Base-by-base conservation (phyloP, 768 basidiomycete species). In the Stropharia rugosoannulata region DNA sequence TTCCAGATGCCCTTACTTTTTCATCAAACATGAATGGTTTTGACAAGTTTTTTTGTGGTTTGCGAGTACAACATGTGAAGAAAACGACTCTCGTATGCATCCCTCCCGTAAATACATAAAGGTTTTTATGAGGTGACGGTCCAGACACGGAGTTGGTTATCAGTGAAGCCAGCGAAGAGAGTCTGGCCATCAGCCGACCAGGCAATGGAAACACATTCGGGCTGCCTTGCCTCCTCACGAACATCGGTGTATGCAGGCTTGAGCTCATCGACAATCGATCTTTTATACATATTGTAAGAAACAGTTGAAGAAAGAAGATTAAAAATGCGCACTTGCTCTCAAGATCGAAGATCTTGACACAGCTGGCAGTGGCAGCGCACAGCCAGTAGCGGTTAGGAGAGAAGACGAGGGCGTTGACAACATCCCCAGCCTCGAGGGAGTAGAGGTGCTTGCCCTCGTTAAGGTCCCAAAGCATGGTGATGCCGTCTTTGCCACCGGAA, bases 361-460 rank as follows among this genome's bases (percentile, higher is more conserved):
- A 94, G 72, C 88, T 93, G 60, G 93, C 85, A 61, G 97, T 98
- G 61, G 97, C 97, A 65, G 97, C 97, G 72, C 97, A 99, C 62
- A 99, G 80, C 97, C 97, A 99, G 90, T 99, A 99, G 56, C 96
- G 89, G 84, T 99, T 99, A 58, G 97, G 97, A 13, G 93, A 95
- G 85, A 99, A 99, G 72, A 98, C 97, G 63, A 99, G 90, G 58
- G 97, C 95, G 72, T 99, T 98, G 84, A 99, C 95, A 64, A 95
- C 80, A 72, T 99, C 93, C 58, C 95, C 95, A 46, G 97, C 97
- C 75, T 99, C 97, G 57, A 99, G 89, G 51, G 95, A 98, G 84
- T 99, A 99, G 68, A 99, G 87, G 83, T 98, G 97, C 81, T 98
- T 98, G 82, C 95, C 95, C 82, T 98, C 97, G 79, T 98, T 98